Conservation (phyloP, 2,329 filamentous ascomycete species). For the Fonsecaea nubica region DNA sequence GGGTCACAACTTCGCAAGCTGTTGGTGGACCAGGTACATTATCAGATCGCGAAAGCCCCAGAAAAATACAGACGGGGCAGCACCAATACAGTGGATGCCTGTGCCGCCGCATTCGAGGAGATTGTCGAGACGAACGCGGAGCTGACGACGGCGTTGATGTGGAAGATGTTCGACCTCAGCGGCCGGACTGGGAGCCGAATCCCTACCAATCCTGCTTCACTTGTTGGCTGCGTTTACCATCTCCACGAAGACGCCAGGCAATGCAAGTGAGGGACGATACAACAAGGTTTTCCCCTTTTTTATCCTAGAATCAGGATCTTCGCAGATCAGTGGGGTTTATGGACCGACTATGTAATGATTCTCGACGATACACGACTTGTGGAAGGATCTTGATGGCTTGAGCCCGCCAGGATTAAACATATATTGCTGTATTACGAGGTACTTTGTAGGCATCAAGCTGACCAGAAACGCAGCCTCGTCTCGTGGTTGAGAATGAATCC, state of each 20-base stretch:
- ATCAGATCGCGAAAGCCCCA: not conserved
- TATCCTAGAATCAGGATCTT: no score
- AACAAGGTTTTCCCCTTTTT: not conserved
- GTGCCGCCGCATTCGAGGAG: not conserved
- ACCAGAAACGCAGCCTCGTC: no score
- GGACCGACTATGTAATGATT: not conserved
- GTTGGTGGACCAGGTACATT: not conserved
- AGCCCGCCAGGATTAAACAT: not conserved
- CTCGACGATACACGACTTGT: not conserved
- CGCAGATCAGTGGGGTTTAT: not conserved
- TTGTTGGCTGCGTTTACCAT: slow-evolving; percentile 8
- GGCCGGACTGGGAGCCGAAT: not conserved
- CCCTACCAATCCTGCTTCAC: not conserved
- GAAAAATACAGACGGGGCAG: not conserved
- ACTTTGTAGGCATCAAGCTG: no score
- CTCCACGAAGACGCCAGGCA: slow-evolving; percentile 7
- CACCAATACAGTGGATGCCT: not conserved
- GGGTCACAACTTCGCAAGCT: not conserved
- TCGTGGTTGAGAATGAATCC: no score
- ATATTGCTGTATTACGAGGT: not conserved
- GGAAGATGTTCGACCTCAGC: not conserved
- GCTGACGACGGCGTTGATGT: not conserved
- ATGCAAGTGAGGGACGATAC: not conserved
- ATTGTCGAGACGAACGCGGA: not conserved
- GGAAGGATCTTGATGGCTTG: not conserved